phyloP scores from a whole-genome alignment of 305 asterid species.

The Fraxinus baroniana region DNA sequence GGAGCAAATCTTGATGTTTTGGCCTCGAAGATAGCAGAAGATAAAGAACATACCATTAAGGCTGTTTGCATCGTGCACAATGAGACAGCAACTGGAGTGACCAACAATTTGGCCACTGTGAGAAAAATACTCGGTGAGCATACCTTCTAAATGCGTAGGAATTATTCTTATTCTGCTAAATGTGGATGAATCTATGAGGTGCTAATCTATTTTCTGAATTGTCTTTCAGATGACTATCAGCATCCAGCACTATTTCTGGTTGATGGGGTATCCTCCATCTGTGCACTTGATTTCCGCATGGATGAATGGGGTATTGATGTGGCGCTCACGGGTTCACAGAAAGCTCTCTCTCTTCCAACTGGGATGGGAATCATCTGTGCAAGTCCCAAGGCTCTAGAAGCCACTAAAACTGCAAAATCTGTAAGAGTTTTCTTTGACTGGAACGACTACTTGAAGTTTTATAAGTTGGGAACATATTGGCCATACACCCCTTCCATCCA shows the following conservation, averaged over 20 bases:
- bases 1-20: slow-evolving; percentile 83
- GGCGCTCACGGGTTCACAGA: slow-evolving; percentile 95
- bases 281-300: slow-evolving; percentile 98
- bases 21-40: slow-evolving; percentile 80
- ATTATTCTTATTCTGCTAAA: background rate
- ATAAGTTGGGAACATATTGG: slow-evolving; percentile 92
- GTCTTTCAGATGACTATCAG: slow-evolving; percentile 71
- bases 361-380: slow-evolving; percentile 94
- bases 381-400: slow-evolving; percentile 91
- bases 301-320: slow-evolving; percentile 98
- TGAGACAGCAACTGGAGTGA: slow-evolving; percentile 96
- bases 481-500: slow-evolving; percentile 98
- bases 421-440: slow-evolving; percentile 95
- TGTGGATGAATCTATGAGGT: background rate
- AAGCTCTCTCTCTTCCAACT: slow-evolving; percentile 94
- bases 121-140: slow-evolving; percentile 79
- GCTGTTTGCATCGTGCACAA: slow-evolving; percentile 97
- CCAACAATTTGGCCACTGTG: slow-evolving; percentile 91
- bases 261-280: slow-evolving; percentile 95
- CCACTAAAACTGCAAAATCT: slow-evolving; percentile 78
- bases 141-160: background rate
- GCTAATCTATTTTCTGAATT: background rate
- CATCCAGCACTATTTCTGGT: slow-evolving; percentile 93
- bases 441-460: slow-evolving; percentile 91
- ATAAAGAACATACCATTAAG: slow-evolving; percentile 74